These are phyloP conservation scores for Cryoendolithus antarcticus DNA, from an alignment of 2,329 filamentous ascomycete species.

Conservation along the genomic window DNA sequence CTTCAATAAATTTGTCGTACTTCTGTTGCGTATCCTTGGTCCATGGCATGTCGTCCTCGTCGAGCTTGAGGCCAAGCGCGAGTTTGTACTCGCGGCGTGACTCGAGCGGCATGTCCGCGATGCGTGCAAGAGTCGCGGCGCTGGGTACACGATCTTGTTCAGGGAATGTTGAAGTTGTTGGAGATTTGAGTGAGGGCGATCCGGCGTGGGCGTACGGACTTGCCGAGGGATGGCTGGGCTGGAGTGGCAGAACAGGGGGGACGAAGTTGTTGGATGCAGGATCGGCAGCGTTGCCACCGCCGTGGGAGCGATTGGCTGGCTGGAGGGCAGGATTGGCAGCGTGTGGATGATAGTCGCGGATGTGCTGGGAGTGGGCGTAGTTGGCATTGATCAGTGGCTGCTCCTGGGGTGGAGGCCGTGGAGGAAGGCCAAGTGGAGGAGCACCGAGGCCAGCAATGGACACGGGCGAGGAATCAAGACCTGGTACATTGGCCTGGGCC, in stretches of 20 bases:
- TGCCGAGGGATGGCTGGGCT: too few relatives aligned
- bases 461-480: slow-evolving; percentile 21
- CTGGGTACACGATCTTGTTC: too few relatives aligned
- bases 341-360: slow-evolving; percentile 39
- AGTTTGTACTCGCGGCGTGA: slow-evolving; percentile 17
- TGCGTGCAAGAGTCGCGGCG: neutral
- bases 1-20: slow-evolving; percentile 60
- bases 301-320: neutral
- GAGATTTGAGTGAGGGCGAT: too few relatives aligned
- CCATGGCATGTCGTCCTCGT: slow-evolving; percentile 39
- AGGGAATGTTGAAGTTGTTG: too few relatives aligned
- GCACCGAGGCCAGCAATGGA: slow-evolving; percentile 19
- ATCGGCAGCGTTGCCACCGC: slow-evolving; percentile 7
- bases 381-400: slow-evolving; percentile 36
- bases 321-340: slow-evolving; percentile 26
- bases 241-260: slow-evolving; percentile 6
- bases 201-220: too few relatives aligned
- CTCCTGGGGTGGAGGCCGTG: slow-evolving; percentile 37
- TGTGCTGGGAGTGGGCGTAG: slow-evolving; percentile 36
- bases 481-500: slow-evolving; percentile 18
- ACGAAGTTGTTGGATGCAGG: slow-evolving; percentile 8
- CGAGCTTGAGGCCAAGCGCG: slow-evolving; percentile 17
- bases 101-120: slow-evolving; percentile 13
- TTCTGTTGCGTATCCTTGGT: slow-evolving; percentile 48
- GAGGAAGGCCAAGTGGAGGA: slow-evolving; percentile 32